phyloP scores from a whole-genome alignment of 2,329 filamentous ascomycete species.

The Ceratocystis variospora region DNA sequence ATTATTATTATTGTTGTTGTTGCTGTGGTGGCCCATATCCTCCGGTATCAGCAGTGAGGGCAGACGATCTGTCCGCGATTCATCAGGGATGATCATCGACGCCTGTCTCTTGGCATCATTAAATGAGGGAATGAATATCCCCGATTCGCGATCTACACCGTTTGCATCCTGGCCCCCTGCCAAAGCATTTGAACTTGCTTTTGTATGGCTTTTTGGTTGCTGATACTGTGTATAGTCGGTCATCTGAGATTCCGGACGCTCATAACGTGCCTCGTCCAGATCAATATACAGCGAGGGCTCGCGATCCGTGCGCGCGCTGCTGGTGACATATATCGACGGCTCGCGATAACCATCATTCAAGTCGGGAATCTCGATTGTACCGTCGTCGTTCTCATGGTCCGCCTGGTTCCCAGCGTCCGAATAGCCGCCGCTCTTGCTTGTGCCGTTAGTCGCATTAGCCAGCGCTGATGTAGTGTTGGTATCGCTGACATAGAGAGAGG shows the following conservation, averaged over 20 bases:
- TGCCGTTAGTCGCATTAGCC: neutral
- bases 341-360: conserved; percentile 16
- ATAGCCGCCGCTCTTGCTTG: neutral
- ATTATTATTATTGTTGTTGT: neutral
- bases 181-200: neutral
- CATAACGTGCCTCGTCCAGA: conserved; percentile 12
- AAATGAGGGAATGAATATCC: conserved; percentile 17
- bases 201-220: conserved; percentile 5
- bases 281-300: conserved; percentile 18
- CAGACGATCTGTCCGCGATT: conserved; percentile 16
- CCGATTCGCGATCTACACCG: conserved; percentile 6
- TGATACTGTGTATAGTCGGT: conserved; percentile 12
- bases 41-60: conserved; percentile 17
- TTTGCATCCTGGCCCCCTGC: neutral
- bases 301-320: conserved; percentile 11
- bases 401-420: neutral
- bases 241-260: conserved; percentile 15
- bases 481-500: conserved; percentile 15
- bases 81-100: conserved; percentile 18
- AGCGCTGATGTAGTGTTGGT: conserved; percentile 12
- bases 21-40: conserved; percentile 15
- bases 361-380: conserved; percentile 19
- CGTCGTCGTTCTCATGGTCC: conserved; percentile 17
- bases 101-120: conserved; percentile 12
- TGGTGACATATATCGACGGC: conserved; percentile 18